Evolutionary conservation across 1,284 basidiomycete genomes (phyloP), one percentile per base, ranked within the genome.

Genomic region (Trametes sp.): DNA sequence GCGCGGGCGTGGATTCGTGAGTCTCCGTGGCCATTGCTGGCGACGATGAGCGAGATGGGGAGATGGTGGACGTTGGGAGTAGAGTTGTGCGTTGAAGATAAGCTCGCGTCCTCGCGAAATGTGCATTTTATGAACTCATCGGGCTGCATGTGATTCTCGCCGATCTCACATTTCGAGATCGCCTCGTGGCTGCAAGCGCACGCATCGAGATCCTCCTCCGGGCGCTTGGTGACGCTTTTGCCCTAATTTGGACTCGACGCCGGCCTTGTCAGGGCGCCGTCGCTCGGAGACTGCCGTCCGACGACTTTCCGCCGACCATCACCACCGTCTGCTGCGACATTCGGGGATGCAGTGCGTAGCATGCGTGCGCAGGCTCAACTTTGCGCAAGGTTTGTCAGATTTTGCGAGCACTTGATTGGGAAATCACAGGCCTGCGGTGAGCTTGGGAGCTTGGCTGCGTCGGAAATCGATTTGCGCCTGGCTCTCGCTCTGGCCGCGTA

Each of bases 201-300:
- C 85, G 83, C 19, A 23, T 75, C 76, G 2, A 83, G 69, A 92
- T 88, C 31, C 81, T 73, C 10, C 87, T 88, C 11, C 90, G 87
- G 11, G 84, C 76, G 21, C 83, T 81, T 57, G 84, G 76, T 13
- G 81, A 72, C 76, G 21, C 82, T 81, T 57, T 84, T 76, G 13
- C 81, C 72, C 54, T 85, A n/a, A 48, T 68, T 55, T 76, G 73
- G 62, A 66, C 64, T 35, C 72, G 28, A 48, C 45, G 46, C 29
- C 26, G 35, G 50, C 44, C 41, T 59, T 42, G 50, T 52, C 41
- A 21, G 10, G 38, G 44, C 21, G 48, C 48, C 59, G 38, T 52
- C 23, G 50, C 57, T 59, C 54, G 52, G 46, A 35, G 52, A 35
- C 24, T 51, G 50, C 57, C 49, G 57, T 23, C 50, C 48, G 50